Evolutionary conservation across 768 basidiomycete genomes (phyloP).

Genomic region (Tulasnella sp.): DNA sequence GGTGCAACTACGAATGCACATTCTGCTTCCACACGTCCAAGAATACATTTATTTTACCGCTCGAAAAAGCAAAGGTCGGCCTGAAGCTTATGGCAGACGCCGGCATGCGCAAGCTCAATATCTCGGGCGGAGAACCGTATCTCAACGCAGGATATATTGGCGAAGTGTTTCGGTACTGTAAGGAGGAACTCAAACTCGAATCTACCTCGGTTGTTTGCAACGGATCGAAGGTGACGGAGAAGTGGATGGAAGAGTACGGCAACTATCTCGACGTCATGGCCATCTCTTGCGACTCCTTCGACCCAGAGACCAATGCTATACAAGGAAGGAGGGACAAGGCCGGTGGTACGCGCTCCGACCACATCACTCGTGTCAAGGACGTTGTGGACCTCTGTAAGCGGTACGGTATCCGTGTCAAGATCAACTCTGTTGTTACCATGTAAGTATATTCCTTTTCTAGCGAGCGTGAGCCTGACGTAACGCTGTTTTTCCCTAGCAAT

Average conservation of each 20-base stretch:
- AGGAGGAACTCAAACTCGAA: conserved; percentile 29
- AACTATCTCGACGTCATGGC: conserved; percentile 33
- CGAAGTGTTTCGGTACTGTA: conserved; percentile 30
- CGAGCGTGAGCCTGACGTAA: not conserved
- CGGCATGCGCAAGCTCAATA: conserved; percentile 31
- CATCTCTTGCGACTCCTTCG: conserved; percentile 34
- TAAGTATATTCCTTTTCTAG: conserved; percentile 12
- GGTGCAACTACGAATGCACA: conserved; percentile 31
- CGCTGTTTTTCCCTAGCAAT: conserved; percentile 18
- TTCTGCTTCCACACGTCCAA: conserved; percentile 35
- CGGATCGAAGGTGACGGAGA: conserved; percentile 33
- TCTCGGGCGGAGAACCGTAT: conserved; percentile 31
- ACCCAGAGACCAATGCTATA: conserved; percentile 27
- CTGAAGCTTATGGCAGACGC: conserved; percentile 27
- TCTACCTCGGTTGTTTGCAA: conserved; percentile 29
- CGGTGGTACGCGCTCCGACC: conserved; percentile 19
- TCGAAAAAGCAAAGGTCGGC: conserved; percentile 29
- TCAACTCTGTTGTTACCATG: conserved; percentile 30
- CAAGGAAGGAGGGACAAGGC: conserved; percentile 29
- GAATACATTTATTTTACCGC: conserved; percentile 27
- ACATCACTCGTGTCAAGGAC: conserved; percentile 28
- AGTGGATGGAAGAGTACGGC: conserved; percentile 32
- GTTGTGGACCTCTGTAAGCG: conserved; percentile 30
- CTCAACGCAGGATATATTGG: conserved; percentile 31
- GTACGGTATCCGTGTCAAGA: conserved; percentile 30